Base-by-base conservation (phyloP, 1,284 basidiomycete species). In the Pascua guehoae region DNA sequence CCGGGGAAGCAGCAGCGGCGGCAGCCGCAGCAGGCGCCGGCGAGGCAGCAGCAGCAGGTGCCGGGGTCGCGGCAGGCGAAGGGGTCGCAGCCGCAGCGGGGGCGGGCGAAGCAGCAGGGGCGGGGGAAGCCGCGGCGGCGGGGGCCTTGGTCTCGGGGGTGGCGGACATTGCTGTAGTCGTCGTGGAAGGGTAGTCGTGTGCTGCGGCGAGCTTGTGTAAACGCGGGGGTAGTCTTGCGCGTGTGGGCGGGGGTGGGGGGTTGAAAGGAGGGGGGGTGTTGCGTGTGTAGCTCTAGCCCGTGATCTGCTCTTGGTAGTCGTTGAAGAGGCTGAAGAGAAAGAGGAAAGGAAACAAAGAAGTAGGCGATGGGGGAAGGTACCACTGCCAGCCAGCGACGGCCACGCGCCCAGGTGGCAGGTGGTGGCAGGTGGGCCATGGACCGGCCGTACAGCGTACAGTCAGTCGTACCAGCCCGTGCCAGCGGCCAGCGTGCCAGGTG, bases 291-390 rank as follows among this genome's bases (percentile, higher is more conserved):
- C 47, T 42, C 49, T 51, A 54, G 47, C 42, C 44, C 40, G 49
- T 53, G 54, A 41, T 45, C 16, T 36, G 57, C 61, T 65, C 61
- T 60, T 54, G 43, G 58, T 51, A 49, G 51, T 63, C 58, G 56
- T 58, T 60, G 53, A 62, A 68, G 66, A 68, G 64, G 49, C 65
- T 68, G 55, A 55, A 55, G 56, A 49, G 53, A 53, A 53, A 40
- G 52, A 46, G 49, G 48, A 47, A 53, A 54, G 58, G 52, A 62
- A 45, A 45, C 42, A 55, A 36, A 38, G 32, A 45, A 44, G 45
- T 41, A 32, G 14, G 16, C 32, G 46, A 47, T 36, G 15, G 18
- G 14, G 16, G 16, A 32, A 47, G 7, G 43, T 7, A 17, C 24
- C 24, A n/a, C n/a, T n/a, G 24, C 24, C 24, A 32, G 24, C 24